Percentiles rank a stretch among this genome's conserved stretches.
Conservation (phyloP, 768 basidiomycete genomes). For the Lactifluus hygrophoroides region DNA sequence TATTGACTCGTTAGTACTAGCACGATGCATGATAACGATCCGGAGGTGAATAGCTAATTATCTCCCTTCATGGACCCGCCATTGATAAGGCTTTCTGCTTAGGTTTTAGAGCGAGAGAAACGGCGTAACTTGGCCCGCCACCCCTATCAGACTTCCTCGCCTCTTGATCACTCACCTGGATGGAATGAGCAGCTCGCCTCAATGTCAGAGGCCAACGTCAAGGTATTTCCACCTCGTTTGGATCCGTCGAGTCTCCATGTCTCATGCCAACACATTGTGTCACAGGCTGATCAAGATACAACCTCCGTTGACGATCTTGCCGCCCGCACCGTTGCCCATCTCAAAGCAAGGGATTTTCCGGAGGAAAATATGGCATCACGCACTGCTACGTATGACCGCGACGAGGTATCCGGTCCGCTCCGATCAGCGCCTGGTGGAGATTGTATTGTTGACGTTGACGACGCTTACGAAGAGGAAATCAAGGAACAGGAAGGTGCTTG, state of each 20-base stretch:
- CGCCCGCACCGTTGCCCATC: constrained; percentile 12
- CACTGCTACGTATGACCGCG: constrained; percentile 11
- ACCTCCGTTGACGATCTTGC: constrained; percentile 8
- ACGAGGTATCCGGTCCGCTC: constrained; percentile 18
- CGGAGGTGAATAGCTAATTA: constrained; percentile 33
- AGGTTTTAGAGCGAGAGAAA: constrained; percentile 49
- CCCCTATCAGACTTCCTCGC: constrained; percentile 41
- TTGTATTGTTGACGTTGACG: constrained; percentile 9
- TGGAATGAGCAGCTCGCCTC: constrained; percentile 65
- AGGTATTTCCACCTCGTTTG: constrained; percentile 31
- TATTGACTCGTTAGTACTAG: constrained; percentile 21
- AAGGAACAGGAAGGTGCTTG: constrained; percentile 20
- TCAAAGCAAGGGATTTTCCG: constrained; percentile 2
- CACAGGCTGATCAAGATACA: constrained; percentile 15
- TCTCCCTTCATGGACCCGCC: background rate
- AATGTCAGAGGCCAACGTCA: constrained; percentile 55
- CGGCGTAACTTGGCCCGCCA: constrained; percentile 36
- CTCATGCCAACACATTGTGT: background rate
- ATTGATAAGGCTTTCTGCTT: background rate
- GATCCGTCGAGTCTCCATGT: background rate
- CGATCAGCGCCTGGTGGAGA: constrained; percentile 8
- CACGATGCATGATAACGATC: constrained; percentile 53
- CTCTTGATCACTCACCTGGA: constrained; percentile 48
- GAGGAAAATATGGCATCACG: constrained; percentile 7
- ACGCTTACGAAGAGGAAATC: constrained; percentile 18